Evolutionary conservation across 495 filamentous ascomycete genomes (phyloP), one percentile per base, ranked within the genome.

Genomic region (Tuber brumale): DNA sequence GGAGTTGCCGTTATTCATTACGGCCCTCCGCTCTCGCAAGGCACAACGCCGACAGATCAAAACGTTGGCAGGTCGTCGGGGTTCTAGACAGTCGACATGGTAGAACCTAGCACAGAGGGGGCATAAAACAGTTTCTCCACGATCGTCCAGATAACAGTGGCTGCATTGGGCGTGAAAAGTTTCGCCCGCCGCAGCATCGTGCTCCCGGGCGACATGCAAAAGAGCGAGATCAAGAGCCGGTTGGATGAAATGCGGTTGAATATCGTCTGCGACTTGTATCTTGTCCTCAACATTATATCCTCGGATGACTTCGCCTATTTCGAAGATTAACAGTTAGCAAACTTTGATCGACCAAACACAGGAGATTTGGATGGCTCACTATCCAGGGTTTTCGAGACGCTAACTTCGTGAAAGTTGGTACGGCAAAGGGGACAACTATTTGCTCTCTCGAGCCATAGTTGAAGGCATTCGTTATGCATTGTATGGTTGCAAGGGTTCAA

Each of bases 401-500:
- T 90, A 74, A 98, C 96, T 80, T 90, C 84, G 84, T 97, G 93
- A 85, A 98, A 98, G 80, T 86, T 91, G 81, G 91, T 91, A 75
- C 95, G 92, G 84, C 95, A 99, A 84, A 98, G 96, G 21, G 95
- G 95, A 83, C 95, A 99, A 83, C 94, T 97, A 85, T 98, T 99
- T 74, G 96, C 95, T 82, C 95, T 90, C 85, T 95, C 93, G 44
- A 92, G 93, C 95, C 95, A 99, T 75, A 93, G 92, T 80, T 91
- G 90, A 75, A 99, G 85, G 82, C 95, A 99, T 71, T 91, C 90
- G 84, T 99, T 90, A 83, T 99, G 95, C 78, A 98, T 85, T 74
- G 92, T 88, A 86, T 99, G 95, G 66, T 91, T 91, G 85, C 95
- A 99, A 48, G 94, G 81, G 45, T 83, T 73, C 70, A 83, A 81